Evolutionary conservation across 768 basidiomycete species (phyloP).

Genomic region (Clitopilus hobsonii): DNA sequence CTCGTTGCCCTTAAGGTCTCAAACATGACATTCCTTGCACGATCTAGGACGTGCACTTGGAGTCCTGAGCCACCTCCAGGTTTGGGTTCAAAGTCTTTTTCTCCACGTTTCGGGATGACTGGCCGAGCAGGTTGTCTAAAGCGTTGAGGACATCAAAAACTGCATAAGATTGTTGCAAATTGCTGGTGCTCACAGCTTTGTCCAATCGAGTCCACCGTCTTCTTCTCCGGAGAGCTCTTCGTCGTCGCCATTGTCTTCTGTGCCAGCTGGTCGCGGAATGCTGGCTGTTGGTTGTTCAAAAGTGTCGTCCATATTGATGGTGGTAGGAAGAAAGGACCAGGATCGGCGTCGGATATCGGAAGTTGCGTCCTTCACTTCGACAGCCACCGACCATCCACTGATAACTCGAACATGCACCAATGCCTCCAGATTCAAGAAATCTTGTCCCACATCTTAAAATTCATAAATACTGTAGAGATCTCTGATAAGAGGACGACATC

Average conservation of each 20-base stretch:
- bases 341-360: neutral
- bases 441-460: neutral
- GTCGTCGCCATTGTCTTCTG: neutral
- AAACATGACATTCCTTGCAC: slow-evolving; percentile 83
- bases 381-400: too few species aligned
- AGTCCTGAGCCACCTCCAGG: slow-evolving; percentile 61
- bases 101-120: slow-evolving; percentile 91
- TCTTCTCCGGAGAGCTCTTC: neutral
- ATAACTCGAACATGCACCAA: neutral
- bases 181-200: neutral
- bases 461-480: neutral
- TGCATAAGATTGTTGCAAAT: neutral
- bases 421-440: neutral
- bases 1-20: slow-evolving; percentile 70
- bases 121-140: slow-evolving; percentile 46
- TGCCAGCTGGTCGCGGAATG: neutral
- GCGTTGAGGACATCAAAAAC: neutral
- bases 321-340: too few species aligned
- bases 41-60: slow-evolving; percentile 78
- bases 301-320: neutral
- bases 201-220: slow-evolving; percentile 3
- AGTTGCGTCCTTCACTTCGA: too few species aligned
- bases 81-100: slow-evolving; percentile 94
- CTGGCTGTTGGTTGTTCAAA: neutral
- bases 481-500: neutral